Evolutionary conservation across 108 stramenopile species (phyloP).

Genomic region (Skeletonema potamos): DNA sequence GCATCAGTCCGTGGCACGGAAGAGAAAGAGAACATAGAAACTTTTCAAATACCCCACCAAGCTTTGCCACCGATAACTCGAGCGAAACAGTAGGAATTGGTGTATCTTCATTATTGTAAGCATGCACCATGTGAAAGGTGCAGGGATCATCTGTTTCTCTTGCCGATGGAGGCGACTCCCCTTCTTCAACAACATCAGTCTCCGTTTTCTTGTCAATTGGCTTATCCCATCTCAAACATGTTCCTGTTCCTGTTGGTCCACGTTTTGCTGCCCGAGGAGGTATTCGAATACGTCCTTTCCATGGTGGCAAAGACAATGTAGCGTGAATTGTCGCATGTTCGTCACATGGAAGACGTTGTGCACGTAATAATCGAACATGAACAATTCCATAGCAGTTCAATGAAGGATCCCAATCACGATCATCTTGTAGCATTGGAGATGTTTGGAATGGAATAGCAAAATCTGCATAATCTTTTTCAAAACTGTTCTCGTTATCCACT

Average conservation of each 20-base stretch:
- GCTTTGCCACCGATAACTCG: slow-evolving; percentile 55
- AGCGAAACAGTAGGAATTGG: slow-evolving; percentile 73
- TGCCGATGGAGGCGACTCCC: not conserved
- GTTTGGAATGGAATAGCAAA: slow-evolving; percentile 33
- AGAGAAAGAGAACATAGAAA: slow-evolving; percentile 57
- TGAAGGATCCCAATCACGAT: slow-evolving; percentile 36
- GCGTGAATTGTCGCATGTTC: slow-evolving; percentile 59
- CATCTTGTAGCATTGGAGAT: not conserved
- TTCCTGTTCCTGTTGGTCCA: slow-evolving; percentile 55
- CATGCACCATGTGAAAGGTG: slow-evolving; percentile 76
- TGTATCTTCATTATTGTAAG: slow-evolving; percentile 72
- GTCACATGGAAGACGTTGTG: slow-evolving; percentile 73
- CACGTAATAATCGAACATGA: slow-evolving; percentile 71
- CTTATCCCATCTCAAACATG: slow-evolving; percentile 70
- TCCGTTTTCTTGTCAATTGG: slow-evolving; percentile 4
- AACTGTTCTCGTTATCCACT: not conserved
- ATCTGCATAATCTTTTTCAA: slow-evolving; percentile 1
- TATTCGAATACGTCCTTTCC: slow-evolving; percentile 76
- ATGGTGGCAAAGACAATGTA: slow-evolving; percentile 64
- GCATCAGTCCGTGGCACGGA: slow-evolving; percentile 59
- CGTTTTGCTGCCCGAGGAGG: slow-evolving; percentile 21
- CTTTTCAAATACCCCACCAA: slow-evolving; percentile 73
- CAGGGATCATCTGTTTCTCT: slow-evolving; percentile 19
- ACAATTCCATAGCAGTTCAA: slow-evolving; percentile 76
- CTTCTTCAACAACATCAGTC: slow-evolving; percentile 9